Evolutionary conservation across 148 eudicot genomes (phyloP), one percentile per base, ranked within the genome.

Genomic region (Cornus suecica): DNA sequence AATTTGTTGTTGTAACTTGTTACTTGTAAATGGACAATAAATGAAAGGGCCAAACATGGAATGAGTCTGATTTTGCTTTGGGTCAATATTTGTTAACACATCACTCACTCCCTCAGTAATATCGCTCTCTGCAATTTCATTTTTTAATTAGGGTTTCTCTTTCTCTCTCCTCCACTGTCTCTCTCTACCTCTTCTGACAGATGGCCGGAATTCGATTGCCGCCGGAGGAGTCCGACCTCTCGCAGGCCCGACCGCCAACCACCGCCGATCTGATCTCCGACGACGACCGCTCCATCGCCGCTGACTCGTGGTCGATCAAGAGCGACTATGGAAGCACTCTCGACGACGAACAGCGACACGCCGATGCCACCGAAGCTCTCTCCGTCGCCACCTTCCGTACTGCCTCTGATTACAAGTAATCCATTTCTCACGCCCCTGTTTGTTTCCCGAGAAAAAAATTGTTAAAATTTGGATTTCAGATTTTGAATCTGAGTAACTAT

Each of bases 301-400:
- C 97, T 2, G 99, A 95, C 77, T 95, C 99, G 0, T 95, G 99
- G 99, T 95, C 99, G 13, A 92, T 95, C 11, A 95, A 95, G 85
- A 95, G 99, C 81, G 99, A 95, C 74, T 95, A 95, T 48, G 99
- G 99, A 0, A 93, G 97, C 71, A 93, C 97, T 28, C 87, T 95
- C 61, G 99, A 95, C 28, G 97, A 95, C 65, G 97, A 95, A 28
- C 99, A 95, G 76, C 97, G 99, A 65, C 97, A 95, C 71, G 97
- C 97, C 68, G 99, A 92, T 74, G 99, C 97, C 54, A 70, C 99
- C 67, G 97, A 95, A 69, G 99, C 97, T 20, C 99, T 95, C 65
- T 87, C 93, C 27, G 87, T 89, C 20, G 89, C 84, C n/a, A 81
- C 86, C 68, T 80, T 84, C 34, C 92, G 87, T 8, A 84, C 97